A percentile compares a stretch with the other conserved stretches of the same genome.
Conservation (phyloP, 2,329 filamentous ascomycete genomes). For the Arthrobotrys megalospora region DNA sequence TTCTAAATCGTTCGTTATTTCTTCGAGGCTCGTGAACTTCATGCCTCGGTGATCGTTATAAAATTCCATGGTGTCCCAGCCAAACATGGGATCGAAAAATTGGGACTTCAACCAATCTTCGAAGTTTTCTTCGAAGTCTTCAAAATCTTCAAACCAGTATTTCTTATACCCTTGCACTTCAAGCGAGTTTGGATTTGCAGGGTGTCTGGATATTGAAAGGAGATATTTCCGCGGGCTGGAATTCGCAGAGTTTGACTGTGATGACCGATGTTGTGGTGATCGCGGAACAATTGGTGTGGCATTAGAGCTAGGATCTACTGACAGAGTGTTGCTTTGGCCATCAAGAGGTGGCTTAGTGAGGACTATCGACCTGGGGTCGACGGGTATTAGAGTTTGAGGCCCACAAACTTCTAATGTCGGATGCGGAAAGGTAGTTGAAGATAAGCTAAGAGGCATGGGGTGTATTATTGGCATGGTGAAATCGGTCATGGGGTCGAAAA, state of each 20-base stretch:
- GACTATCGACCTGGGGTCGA: background rate
- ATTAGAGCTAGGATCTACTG: background rate
- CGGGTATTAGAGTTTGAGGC: background rate
- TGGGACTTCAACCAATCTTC: conserved; percentile 22
- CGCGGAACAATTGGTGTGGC: too few species aligned
- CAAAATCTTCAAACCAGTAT: conserved; percentile 7
- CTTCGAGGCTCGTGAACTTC: conserved; percentile 8
- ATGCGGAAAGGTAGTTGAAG: background rate
- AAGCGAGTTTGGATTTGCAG: conserved; percentile 10
- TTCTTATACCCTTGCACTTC: conserved; percentile 34
- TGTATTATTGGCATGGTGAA: conserved; percentile 11
- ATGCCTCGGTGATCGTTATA: conserved; percentile 26
- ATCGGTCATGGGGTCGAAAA: conserved; percentile 23
- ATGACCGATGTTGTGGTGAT: background rate
- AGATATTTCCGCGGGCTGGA: background rate
- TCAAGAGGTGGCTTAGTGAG: background rate
- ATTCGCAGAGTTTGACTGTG: background rate
- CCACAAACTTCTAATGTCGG: background rate
- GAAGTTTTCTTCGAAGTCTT: conserved; percentile 32
- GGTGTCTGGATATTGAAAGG: conserved; percentile 23
- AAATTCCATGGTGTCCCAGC: conserved; percentile 43
- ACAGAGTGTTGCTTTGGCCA: background rate
- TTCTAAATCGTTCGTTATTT: conserved; percentile 39
- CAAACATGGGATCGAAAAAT: conserved; percentile 37
- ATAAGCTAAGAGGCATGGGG: background rate